Conservation (phyloP, 2,329 filamentous ascomycete species). For the Cercospora zeina region DNA sequence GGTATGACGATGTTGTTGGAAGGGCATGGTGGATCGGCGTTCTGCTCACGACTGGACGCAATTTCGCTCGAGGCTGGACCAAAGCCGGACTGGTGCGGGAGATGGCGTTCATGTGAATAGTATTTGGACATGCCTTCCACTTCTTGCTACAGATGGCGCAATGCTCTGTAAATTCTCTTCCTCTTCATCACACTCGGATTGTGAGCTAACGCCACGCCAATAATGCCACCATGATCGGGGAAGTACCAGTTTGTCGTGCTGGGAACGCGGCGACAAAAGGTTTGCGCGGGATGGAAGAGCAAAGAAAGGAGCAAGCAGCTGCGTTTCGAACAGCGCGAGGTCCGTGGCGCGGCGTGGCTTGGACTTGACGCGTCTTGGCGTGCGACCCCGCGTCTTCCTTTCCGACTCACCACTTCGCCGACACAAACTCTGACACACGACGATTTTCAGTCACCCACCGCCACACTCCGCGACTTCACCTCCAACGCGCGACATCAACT, state of each 20-base stretch:
- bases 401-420: slow-evolving; percentile 4
- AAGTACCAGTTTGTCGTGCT: too few relatives aligned
- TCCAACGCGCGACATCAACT: not conserved
- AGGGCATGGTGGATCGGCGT: slow-evolving; percentile 46
- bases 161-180: not conserved
- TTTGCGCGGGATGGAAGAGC: too few relatives aligned
- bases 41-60: slow-evolving; percentile 45
- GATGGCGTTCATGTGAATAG: slow-evolving; percentile 38
- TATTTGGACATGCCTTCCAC: too few relatives aligned
- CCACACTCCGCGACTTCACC: not conserved
- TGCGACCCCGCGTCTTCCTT: not conserved
- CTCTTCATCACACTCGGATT: not conserved
- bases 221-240: not conserved
- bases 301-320: not conserved
- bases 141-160: not conserved
- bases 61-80: slow-evolving; percentile 49
- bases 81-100: slow-evolving; percentile 45
- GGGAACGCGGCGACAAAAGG: too few relatives aligned
- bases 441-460: not conserved
- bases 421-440: not conserved
- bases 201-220: not conserved
- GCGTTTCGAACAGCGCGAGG: not conserved
- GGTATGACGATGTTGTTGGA: slow-evolving; percentile 41
- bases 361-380: not conserved
- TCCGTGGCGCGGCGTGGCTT: too few relatives aligned